phyloP scores from a whole-genome alignment of 2,329 filamentous ascomycete species.

The Alternaria brassicae region DNA sequence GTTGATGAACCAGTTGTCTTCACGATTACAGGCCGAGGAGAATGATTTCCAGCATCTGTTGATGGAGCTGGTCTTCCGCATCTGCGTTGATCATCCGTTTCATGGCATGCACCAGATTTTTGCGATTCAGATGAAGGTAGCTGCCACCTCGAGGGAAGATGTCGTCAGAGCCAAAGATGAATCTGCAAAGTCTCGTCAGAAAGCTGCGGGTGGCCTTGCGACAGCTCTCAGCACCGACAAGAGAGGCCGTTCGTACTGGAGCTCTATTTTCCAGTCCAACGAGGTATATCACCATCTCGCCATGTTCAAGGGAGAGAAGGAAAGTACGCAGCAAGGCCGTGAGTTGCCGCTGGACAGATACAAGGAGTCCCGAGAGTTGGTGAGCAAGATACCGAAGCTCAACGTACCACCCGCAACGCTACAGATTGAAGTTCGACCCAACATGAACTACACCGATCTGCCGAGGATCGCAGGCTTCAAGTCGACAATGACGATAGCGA shows the following conservation, averaged over 20 bases:
- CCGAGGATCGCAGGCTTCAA: slow-evolving; percentile 78
- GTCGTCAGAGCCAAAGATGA: slow-evolving; percentile 71
- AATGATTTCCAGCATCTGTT: slow-evolving; percentile 79
- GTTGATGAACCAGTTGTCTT: slow-evolving; percentile 95
- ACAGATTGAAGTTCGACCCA: slow-evolving; percentile 75
- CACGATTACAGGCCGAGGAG: slow-evolving; percentile 77
- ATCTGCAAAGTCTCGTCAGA: slow-evolving; percentile 74
- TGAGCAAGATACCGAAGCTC: slow-evolving; percentile 68
- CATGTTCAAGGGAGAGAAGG: slow-evolving; percentile 67
- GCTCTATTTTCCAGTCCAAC: slow-evolving; percentile 75
- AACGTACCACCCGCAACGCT: slow-evolving; percentile 88
- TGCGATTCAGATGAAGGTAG: slow-evolving; percentile 61
- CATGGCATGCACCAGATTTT: slow-evolving; percentile 98
- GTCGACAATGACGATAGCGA: slow-evolving; percentile 81
- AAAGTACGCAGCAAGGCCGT: slow-evolving; percentile 69
- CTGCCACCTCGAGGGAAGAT: slow-evolving; percentile 62
- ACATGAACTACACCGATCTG: slow-evolving; percentile 77
- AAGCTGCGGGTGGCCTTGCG: slow-evolving; percentile 74
- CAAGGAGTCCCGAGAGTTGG: slow-evolving; percentile 66
- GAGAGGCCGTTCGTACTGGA: slow-evolving; percentile 67
- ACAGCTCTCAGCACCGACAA: slow-evolving; percentile 64
- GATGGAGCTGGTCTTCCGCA: slow-evolving; percentile 75
- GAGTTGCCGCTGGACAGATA: slow-evolving; percentile 71
- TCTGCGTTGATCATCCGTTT: slow-evolving; percentile 92
- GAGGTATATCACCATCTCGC: slow-evolving; percentile 70